These are phyloP conservation scores for Cenchrus fungigraminus DNA, from an alignment of 176 grass and related monocot species.

Conservation along the genomic window DNA sequence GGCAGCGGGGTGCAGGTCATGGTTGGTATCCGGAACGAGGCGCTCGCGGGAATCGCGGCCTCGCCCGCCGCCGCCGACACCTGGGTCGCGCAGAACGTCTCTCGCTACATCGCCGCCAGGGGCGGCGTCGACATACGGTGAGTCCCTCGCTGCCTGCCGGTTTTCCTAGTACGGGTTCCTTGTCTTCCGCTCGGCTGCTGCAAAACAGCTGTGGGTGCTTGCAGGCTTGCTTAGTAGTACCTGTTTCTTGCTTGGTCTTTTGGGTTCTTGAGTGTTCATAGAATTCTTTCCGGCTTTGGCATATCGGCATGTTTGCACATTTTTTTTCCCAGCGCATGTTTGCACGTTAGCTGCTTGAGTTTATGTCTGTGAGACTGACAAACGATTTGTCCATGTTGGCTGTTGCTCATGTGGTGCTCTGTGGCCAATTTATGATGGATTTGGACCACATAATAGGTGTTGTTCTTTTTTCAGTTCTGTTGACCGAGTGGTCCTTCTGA, in stretches of 20 bases:
- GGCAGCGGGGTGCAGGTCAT: constrained; percentile 23
- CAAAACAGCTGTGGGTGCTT: neutral
- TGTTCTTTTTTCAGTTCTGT: neutral
- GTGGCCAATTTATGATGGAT: neutral
- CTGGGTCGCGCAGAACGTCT: constrained; percentile 19
- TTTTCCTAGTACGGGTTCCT: neutral
- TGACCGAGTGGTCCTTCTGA: constrained; percentile 13
- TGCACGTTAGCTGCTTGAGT: neutral
- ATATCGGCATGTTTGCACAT: too few species aligned
- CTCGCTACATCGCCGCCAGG: neutral
- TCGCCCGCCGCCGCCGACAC: neutral
- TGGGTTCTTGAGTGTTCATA: too few species aligned
- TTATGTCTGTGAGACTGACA: neutral
- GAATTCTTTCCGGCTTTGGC: too few species aligned
- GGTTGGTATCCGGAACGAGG: neutral
- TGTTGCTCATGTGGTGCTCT: neutral
- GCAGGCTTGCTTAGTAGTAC: neutral
- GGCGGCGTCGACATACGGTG: constrained; percentile 22
- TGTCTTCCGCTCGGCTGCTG: neutral
- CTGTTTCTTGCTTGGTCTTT: neutral
- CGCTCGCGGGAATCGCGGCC: neutral
- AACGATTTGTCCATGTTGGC: neutral
- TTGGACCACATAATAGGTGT: constrained; percentile 6
- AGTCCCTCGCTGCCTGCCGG: neutral
- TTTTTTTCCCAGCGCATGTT: too few species aligned